Conservation (phyloP, 495 filamentous ascomycete genomes). For the Acidomyces sp. region DNA sequence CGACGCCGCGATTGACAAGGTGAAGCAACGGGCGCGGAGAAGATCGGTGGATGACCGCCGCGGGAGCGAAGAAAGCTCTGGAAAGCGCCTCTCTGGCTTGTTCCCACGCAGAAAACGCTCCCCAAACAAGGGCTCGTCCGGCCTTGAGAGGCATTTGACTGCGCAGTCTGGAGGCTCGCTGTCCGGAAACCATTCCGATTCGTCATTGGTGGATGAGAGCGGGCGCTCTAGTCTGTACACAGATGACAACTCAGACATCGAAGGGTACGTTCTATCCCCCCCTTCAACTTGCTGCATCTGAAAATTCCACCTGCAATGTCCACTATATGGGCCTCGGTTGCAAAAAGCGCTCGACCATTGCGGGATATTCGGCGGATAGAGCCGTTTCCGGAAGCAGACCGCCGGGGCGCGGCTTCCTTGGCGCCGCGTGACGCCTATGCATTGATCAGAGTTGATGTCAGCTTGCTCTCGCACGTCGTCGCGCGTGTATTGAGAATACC, state of each 20-base stretch:
- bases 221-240: slow-evolving; percentile 47
- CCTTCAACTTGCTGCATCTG: no score
- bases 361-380: neutral
- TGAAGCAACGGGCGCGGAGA: slow-evolving; percentile 15
- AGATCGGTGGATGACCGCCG: slow-evolving; percentile 16
- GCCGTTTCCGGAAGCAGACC: neutral
- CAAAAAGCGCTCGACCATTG: neutral
- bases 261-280: slow-evolving; percentile 42
- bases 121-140: slow-evolving; percentile 22
- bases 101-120: slow-evolving; percentile 39
- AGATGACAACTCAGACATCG: slow-evolving; percentile 52
- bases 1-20: slow-evolving; percentile 25
- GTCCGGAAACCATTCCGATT: slow-evolving; percentile 18
- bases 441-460: neutral
- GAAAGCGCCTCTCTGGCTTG: slow-evolving; percentile 40
- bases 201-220: slow-evolving; percentile 30
- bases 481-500: no score
- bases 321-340: neutral
- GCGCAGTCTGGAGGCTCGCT: slow-evolving; percentile 8
- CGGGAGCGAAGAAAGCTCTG: slow-evolving; percentile 22
- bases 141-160: slow-evolving; percentile 20
- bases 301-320: no score
- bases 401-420: no score
- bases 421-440: neutral
- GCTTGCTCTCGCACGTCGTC: neutral